Base-by-base conservation (phyloP, 2,329 filamentous ascomycete genomes). In the Emmonsiellopsis sp. region DNA sequence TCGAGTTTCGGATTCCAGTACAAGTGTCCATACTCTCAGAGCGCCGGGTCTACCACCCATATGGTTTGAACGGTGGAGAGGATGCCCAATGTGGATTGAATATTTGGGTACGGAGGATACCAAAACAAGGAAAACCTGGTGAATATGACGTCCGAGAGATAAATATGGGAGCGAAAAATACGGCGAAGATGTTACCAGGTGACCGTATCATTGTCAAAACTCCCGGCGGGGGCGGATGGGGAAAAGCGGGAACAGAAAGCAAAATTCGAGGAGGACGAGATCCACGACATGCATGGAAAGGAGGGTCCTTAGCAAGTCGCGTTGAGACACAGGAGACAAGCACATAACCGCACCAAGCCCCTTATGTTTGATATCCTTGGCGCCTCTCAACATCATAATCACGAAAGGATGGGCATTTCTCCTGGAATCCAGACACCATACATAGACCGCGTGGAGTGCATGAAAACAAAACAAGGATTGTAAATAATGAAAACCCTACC, bases 11-110 rank as follows among this genome's bases (percentile, higher is more conserved):
- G 2, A 83, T 87, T 42, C 85, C 86, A 0, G 79, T 93, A 5
- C 85, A 90, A 67, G 86, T 87, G 2, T 85, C 80, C 1, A 90
- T 93, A 20, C 73, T 93, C 3, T 85, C 81, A 5, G 87, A 93
- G 65, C 69, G 88, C 7, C 70, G 88, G 30, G 85, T 90, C 0
- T 84, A 85, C 58, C 77, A 79, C 55, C 88, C 88, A 1, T 95
- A 89, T 62, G 90, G 90, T 0, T 76, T 95, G 53, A 82, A 81
- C 8, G 91, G 90, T 0, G 91, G 91, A 5, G 84, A 83, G 55
- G 86, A 91, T 50, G 91, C 81, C 0, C 70, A 80, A 58, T 87
- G 85, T 56, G 91, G 91, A 0, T 72, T 88, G 52, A 96, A 95
- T 61, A 74, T 93, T 40, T 96, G 90, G 90, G 84, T 92, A 40